Evolutionary conservation across 495 filamentous ascomycete species (phyloP).

Genomic region (Stereocaulon alpinum): DNA sequence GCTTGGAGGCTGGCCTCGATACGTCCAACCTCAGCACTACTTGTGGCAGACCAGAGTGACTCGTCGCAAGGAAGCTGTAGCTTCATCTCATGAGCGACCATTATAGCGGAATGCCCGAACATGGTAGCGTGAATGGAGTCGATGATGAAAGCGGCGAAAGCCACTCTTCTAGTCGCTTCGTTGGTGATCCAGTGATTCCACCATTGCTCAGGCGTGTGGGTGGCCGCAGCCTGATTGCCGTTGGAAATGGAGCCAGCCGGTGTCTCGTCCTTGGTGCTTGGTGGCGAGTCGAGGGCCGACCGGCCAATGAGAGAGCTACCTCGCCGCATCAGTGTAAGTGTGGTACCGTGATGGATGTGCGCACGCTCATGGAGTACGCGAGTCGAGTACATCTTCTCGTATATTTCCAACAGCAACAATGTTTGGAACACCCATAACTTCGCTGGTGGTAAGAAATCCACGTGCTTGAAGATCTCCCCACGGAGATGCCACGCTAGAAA

Average conservation of each 20-base stretch:
- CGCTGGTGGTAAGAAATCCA: conserved; percentile 84
- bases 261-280: conserved; percentile 61
- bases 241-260: conserved; percentile 35
- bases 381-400: conserved; percentile 95
- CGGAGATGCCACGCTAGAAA: conserved; percentile 86
- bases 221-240: conserved; percentile 49
- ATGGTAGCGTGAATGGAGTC: conserved; percentile 96
- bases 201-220: conserved; percentile 69
- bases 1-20: conserved; percentile 75
- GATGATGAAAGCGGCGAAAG: conserved; percentile 90
- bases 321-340: conserved; percentile 87
- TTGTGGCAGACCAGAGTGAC: conserved; percentile 84
- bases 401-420: conserved; percentile 77
- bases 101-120: conserved; percentile 94
- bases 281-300: conserved; percentile 77
- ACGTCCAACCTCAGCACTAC: conserved; percentile 74
- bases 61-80: conserved; percentile 91
- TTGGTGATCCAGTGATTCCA: conserved; percentile 97
- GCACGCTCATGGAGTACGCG: conserved; percentile 86
- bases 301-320: conserved; percentile 88
- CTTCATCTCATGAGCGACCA: conserved; percentile 94
- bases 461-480: conserved; percentile 86
- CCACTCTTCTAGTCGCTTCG: conserved; percentile 79
- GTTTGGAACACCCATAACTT: conserved; percentile 98
- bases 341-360: conserved; percentile 95